These are phyloP conservation scores for Fusarium pseudoanthophilum DNA, from an alignment of 2,329 filamentous ascomycete genomes.

Conservation along the genomic window DNA sequence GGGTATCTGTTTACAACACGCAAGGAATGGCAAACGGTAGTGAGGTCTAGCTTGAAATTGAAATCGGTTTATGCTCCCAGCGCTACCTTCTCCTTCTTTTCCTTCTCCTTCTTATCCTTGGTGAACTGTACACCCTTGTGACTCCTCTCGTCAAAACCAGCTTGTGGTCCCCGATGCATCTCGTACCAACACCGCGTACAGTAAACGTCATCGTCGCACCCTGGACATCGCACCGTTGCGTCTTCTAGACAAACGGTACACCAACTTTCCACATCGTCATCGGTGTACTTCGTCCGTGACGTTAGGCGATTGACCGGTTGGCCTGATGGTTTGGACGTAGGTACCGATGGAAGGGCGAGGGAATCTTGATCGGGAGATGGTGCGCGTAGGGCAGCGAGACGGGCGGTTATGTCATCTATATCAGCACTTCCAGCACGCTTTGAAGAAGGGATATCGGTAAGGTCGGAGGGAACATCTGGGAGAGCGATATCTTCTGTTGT, in stretches of 20 bases:
- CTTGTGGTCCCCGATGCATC: constrained; percentile 77
- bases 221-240: constrained; percentile 76
- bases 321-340: constrained; percentile 60
- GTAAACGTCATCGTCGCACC: constrained; percentile 78
- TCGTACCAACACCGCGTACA: constrained; percentile 84
- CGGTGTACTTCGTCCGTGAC: constrained; percentile 62
- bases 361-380: constrained; percentile 44
- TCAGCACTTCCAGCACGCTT: constrained; percentile 44
- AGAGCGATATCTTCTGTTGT: constrained; percentile 50
- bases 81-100: constrained; percentile 50
- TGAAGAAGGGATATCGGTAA: constrained; percentile 51
- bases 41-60: constrained; percentile 24
- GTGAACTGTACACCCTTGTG: constrained; percentile 74
- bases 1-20: constrained; percentile 30
- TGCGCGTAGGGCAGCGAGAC: constrained; percentile 63
- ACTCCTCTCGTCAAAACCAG: constrained; percentile 74
- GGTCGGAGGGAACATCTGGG: constrained; percentile 59
- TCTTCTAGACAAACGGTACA: constrained; percentile 86
- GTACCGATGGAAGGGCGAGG: constrained; percentile 60
- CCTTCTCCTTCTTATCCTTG: constrained; percentile 50
- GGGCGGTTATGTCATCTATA: constrained; percentile 59
- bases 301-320: constrained; percentile 53
- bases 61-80: constrained; percentile 49
- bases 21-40: constrained; percentile 3
- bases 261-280: constrained; percentile 80